Conservation (phyloP, 2,329 filamentous ascomycete species). For the Penicillium sp. region DNA sequence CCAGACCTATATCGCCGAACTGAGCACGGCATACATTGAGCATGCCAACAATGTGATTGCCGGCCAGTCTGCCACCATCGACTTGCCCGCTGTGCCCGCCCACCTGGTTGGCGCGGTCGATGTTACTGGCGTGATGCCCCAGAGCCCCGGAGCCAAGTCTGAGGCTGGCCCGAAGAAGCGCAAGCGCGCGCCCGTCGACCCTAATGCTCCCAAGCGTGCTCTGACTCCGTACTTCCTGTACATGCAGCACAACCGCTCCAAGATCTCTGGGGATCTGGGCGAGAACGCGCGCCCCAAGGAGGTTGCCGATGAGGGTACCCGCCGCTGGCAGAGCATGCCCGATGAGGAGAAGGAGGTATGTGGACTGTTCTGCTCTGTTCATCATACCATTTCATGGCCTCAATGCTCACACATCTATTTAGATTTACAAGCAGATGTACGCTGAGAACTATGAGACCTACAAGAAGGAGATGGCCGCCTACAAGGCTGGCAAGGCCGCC, state of each 20-base stretch:
- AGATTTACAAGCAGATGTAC: conserved; percentile 64
- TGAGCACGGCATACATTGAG: conserved; percentile 82
- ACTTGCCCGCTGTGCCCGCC: conserved; percentile 51
- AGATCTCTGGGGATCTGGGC: conserved; percentile 79
- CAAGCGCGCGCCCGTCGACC: conserved; percentile 85
- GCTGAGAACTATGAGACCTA: conserved; percentile 60
- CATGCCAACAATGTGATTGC: conserved; percentile 84
- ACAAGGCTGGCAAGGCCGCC: conserved; percentile 52
- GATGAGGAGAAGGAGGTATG: conserved; percentile 71
- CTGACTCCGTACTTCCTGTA: conserved; percentile 95
- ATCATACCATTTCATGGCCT: neutral
- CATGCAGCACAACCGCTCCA: conserved; percentile 82
- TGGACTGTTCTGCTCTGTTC: neutral
- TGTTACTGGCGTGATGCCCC: conserved; percentile 45
- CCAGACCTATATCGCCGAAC: conserved; percentile 75
- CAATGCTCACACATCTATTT: conserved; percentile 14
- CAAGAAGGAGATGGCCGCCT: conserved; percentile 59
- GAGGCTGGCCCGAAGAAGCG: conserved; percentile 78
- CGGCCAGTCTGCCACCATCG: conserved; percentile 57
- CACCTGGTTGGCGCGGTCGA: conserved; percentile 45
- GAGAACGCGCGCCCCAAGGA: conserved; percentile 79
- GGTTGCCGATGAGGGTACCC: conserved; percentile 84
- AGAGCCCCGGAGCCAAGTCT: conserved; percentile 42
- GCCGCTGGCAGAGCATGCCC: conserved; percentile 80
- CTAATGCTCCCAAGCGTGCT: conserved; percentile 92